Base-by-base conservation (phyloP, 164 flowering plant genomes). In the Tetrastigma voinierianum region DNA sequence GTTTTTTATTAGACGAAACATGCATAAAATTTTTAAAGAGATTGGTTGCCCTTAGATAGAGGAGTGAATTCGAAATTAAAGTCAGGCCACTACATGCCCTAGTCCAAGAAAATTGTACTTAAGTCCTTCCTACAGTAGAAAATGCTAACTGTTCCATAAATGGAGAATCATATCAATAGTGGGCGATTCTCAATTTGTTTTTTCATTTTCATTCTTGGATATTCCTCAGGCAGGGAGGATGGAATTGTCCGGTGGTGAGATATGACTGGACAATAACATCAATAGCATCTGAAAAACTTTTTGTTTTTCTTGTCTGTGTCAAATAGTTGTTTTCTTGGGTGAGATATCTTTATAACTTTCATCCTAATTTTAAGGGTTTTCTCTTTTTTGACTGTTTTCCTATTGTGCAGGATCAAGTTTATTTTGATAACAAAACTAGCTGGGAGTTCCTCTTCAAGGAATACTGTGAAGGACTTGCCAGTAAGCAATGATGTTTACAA, bases 401-500 rank as follows among this genome's bases (percentile, higher is more conserved):
- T n/a, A n/a, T n/a, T n/a, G n/a, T n/a, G n/a, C n/a, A n/a, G n/a
- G n/a, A n/a, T n/a, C n/a, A n/a, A n/a, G n/a, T n/a, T n/a, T n/a
- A n/a, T n/a, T n/a, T n/a, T n/a, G n/a, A n/a, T n/a, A n/a, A n/a
- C n/a, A n/a, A n/a, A n/a, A n/a, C n/a, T n/a, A n/a, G n/a, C n/a
- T n/a, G n/a, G n/a, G n/a, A n/a, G n/a, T n/a, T n/a, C n/a, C n/a
- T n/a, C n/a, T n/a, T n/a, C n/a, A n/a, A n/a, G n/a, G n/a, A n/a
- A n/a, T n/a, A n/a, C n/a, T n/a, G n/a, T n/a, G n/a, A n/a, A n/a
- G n/a, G n/a, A n/a, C n/a, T n/a, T 46, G 74, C 79, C 71, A 65
- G 67, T 44, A 84, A 81, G 46, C 84, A 68, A 74, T 79, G 85
- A 83, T 72, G 81, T 75, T 62, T 74, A 78, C 46, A 72, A 77